Percentiles rank a stretch among this genome's conserved stretches.
Conservation (phyloP, 164 flowering plant species). For the Vitis rotundifolia region DNA sequence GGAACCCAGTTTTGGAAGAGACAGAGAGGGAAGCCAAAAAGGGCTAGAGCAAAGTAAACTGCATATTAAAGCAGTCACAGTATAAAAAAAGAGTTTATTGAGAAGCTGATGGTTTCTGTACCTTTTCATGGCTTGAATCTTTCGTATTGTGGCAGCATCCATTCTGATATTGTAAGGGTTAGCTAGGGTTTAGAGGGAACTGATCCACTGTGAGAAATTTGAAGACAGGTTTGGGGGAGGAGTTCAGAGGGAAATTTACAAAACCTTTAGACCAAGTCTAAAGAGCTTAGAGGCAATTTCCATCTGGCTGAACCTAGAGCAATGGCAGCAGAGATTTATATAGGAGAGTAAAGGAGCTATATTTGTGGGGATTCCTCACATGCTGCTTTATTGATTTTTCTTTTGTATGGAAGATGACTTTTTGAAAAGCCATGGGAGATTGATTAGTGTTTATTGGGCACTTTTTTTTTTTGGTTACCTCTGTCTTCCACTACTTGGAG, state of each 20-base stretch:
- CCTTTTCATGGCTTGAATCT: slow-evolving; percentile 46
- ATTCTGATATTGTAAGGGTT: slow-evolving; percentile 19
- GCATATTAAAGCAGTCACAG: slow-evolving; percentile 34
- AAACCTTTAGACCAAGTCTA: not conserved
- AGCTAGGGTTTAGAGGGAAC: slow-evolving; percentile 1
- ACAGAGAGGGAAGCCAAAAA: slow-evolving; percentile 40
- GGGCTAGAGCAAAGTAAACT: slow-evolving; percentile 38
- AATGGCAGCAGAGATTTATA: slow-evolving; percentile 31
- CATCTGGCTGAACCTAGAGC: slow-evolving; percentile 42
- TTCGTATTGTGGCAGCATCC: slow-evolving; percentile 39
- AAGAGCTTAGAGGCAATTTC: slow-evolving; percentile 12
- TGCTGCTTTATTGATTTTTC: slow-evolving; percentile 16
- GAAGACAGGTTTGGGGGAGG: not conserved
- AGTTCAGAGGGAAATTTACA: not conserved
- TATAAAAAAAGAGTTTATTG: slow-evolving; percentile 32
- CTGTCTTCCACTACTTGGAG: slow-evolving; percentile 24
- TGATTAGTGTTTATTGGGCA: slow-evolving; percentile 13
- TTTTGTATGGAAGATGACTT: slow-evolving; percentile 14
- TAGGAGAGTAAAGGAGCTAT: slow-evolving; percentile 21
- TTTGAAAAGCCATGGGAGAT: slow-evolving; percentile 29
- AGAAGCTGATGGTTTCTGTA: slow-evolving; percentile 47
- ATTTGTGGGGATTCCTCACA: slow-evolving; percentile 20
- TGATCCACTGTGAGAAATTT: not conserved
- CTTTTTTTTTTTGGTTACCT: slow-evolving; percentile 9
- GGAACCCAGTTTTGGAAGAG: slow-evolving; percentile 35